These are phyloP conservation scores for Nannochloris sp. DNA, from an alignment of 139 green algal species.

Conservation along the genomic window DNA sequence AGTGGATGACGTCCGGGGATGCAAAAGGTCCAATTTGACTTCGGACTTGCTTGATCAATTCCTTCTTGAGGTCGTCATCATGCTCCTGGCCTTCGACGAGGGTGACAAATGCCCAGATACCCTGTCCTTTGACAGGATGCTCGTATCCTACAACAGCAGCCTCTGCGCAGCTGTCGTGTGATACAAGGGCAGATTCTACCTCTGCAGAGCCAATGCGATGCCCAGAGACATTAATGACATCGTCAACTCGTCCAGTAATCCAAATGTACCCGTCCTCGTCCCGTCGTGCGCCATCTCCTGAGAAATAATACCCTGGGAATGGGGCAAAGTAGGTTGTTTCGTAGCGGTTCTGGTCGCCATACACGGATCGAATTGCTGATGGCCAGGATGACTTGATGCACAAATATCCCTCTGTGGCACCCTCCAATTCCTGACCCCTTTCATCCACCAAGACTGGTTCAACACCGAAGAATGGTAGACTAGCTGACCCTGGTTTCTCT, in stretches of 20 bases:
- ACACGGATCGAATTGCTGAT: slow-evolving; percentile 71
- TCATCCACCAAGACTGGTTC: slow-evolving; percentile 83
- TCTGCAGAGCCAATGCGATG: slow-evolving; percentile 93
- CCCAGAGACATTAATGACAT: slow-evolving; percentile 84
- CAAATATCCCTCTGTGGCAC: slow-evolving; percentile 35
- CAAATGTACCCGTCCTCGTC: slow-evolving; percentile 77
- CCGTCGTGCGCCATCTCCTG: slow-evolving; percentile 52
- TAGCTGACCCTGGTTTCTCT: slow-evolving; percentile 77
- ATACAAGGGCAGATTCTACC: slow-evolving; percentile 82
- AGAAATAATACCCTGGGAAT: slow-evolving; percentile 90
- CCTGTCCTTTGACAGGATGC: slow-evolving; percentile 86
- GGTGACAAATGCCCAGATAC: slow-evolving; percentile 94
- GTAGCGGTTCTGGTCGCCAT: slow-evolving; percentile 82
- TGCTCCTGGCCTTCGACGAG: slow-evolving; percentile 53
- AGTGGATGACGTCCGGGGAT: slow-evolving; percentile 91
- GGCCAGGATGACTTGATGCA: slow-evolving; percentile 83
- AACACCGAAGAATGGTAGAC: slow-evolving; percentile 94
- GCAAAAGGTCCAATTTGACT: slow-evolving; percentile 65
- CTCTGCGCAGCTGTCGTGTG: slow-evolving; percentile 70
- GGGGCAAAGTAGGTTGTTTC: slow-evolving; percentile 90
- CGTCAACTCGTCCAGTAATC: slow-evolving; percentile 89
- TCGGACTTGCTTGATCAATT: slow-evolving; percentile 57
- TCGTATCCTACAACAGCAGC: slow-evolving; percentile 85
- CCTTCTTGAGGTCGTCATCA: slow-evolving; percentile 51
- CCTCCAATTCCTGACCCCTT: slow-evolving; percentile 55